Base-by-base conservation (phyloP, 495 filamentous ascomycete species). In the Neurospora discreta region DNA sequence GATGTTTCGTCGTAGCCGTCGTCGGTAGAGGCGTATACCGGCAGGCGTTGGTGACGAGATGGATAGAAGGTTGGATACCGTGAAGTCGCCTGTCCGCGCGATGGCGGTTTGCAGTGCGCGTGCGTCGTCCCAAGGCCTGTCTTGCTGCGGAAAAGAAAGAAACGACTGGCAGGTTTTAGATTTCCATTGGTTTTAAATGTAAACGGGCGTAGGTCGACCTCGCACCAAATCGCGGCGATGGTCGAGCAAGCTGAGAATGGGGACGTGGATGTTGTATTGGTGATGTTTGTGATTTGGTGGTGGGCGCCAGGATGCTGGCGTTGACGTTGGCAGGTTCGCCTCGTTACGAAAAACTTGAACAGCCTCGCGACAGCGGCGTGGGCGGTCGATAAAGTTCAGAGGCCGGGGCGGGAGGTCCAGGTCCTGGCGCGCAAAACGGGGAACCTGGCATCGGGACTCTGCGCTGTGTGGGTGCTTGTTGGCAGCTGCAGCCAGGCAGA, bases 181-280 rank as follows among this genome's bases (percentile, higher is more conserved):
- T 72, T 73, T 43, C 52, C 74, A 68, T 71, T 71, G 76, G 73
- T 74, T 69, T 74, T 71, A 13, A 72, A 46, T 70, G 39, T 58
- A 65, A 52, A 33, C 6, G 15, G 52, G 7, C 26, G 52, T 65
- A 15, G 26, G n/a, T 39, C 71, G 40, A 72, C 68, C 72, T 70
- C 73, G 42, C 74, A 71, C 65, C 69, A 44, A 68, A 71, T 73
- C 52, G 58, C 73, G 46, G 72, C 71, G 74, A 74, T 74, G 73
- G 74, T 71, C 26, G 72, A 68, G 69, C 33, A 69, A 36, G 52
- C 26, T 65, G 52, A 7, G 52, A 33, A 65, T 65, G 52, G 52
- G 1, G 26, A 30, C 13, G 52, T 65, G 26, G 52, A 65, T 65
- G 52, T 33, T 65, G 23, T 65, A 26, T 15, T 65, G 18, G 52